Conservation (phyloP, 2,329 filamentous ascomycete species). For the Paraphaeosphaeria minitans region DNA sequence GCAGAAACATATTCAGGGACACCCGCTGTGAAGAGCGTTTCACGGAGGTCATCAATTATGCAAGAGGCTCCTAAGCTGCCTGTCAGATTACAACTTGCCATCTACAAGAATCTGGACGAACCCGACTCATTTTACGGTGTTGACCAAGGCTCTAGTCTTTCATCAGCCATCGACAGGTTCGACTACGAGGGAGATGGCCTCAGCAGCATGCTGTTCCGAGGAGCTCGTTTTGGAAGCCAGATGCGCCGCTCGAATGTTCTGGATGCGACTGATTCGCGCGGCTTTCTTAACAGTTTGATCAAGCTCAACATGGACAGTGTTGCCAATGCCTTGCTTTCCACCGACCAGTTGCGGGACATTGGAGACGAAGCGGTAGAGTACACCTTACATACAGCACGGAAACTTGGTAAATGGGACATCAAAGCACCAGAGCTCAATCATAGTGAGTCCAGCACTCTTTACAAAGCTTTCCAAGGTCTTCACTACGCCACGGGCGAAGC, state of each 20-base stretch:
- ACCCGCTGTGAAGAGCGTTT: conserved; percentile 50
- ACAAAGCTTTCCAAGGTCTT: conserved; percentile 80
- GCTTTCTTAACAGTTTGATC: conserved; percentile 77
- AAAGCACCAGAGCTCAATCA: conserved; percentile 69
- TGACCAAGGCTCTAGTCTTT: conserved; percentile 75
- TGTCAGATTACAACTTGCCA: conserved; percentile 72
- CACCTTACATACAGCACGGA: conserved; percentile 78
- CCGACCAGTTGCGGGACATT: conserved; percentile 65
- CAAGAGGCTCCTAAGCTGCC: conserved; percentile 56
- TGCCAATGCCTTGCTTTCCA: conserved; percentile 77
- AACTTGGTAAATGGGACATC: conserved; percentile 90
- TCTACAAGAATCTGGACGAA: conserved; percentile 93
- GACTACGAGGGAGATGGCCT: conserved; percentile 88
- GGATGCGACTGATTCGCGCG: conserved; percentile 65
- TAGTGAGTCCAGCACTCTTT: conserved; percentile 72
- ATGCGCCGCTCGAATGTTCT: conserved; percentile 66
- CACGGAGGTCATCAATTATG: conserved; percentile 66
- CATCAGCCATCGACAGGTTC: conserved; percentile 77
- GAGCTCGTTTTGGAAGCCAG: conserved; percentile 87
- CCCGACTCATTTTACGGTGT: conserved; percentile 96
- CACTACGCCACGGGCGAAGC: conserved; percentile 66
- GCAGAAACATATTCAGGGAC: conserved; percentile 73
- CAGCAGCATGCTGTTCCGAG: conserved; percentile 87
- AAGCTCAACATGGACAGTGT: conserved; percentile 83
- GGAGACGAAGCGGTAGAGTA: conserved; percentile 67